A percentile compares a stretch with the other conserved stretches of the same genome.
Conservation (phyloP, 2,329 filamentous ascomycete genomes). For the Cercospora nicotianae region DNA sequence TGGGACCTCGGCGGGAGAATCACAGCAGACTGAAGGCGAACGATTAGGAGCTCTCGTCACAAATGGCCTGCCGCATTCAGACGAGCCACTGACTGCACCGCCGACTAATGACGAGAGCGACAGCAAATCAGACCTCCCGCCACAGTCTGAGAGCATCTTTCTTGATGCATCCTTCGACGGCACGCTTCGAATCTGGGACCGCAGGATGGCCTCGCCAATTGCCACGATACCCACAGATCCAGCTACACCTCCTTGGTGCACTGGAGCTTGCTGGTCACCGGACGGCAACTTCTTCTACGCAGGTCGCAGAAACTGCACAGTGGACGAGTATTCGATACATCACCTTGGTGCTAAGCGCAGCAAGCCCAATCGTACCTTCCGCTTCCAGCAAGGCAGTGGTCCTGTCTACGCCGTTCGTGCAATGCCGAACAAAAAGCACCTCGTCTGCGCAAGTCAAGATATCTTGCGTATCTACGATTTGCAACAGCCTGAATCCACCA, state of each 20-base stretch:
- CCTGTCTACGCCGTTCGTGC: slow-evolving; percentile 82
- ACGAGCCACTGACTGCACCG: slow-evolving; percentile 45
- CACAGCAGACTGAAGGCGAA: slow-evolving; percentile 1
- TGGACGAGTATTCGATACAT: slow-evolving; percentile 90
- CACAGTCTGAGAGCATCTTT: slow-evolving; percentile 74
- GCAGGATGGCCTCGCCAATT: slow-evolving; percentile 71
- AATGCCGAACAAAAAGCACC: slow-evolving; percentile 89
- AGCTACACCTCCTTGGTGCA: slow-evolving; percentile 91
- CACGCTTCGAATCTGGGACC: slow-evolving; percentile 89
- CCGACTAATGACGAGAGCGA: slow-evolving; percentile 38
- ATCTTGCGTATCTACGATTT: slow-evolving; percentile 93
- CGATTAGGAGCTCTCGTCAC: slow-evolving; percentile 13
- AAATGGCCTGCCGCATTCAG: slow-evolving; percentile 56
- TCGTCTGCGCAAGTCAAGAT: slow-evolving; percentile 91
- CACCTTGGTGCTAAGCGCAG: slow-evolving; percentile 62
- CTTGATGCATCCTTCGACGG: slow-evolving; percentile 87
- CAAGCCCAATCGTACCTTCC: slow-evolving; percentile 74
- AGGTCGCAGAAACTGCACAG: slow-evolving; percentile 83
- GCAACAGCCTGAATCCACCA: slow-evolving; percentile 60
- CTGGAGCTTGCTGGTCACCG: slow-evolving; percentile 94
- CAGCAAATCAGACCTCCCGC: slow-evolving; percentile 39
- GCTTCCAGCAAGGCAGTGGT: slow-evolving; percentile 85
- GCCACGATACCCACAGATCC: slow-evolving; percentile 74
- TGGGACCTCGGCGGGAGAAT: slow-evolving; percentile 15
- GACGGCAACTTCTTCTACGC: slow-evolving; percentile 95